Conservation (phyloP, 352 stramenopile species). For the Globisporangium lucens region DNA sequence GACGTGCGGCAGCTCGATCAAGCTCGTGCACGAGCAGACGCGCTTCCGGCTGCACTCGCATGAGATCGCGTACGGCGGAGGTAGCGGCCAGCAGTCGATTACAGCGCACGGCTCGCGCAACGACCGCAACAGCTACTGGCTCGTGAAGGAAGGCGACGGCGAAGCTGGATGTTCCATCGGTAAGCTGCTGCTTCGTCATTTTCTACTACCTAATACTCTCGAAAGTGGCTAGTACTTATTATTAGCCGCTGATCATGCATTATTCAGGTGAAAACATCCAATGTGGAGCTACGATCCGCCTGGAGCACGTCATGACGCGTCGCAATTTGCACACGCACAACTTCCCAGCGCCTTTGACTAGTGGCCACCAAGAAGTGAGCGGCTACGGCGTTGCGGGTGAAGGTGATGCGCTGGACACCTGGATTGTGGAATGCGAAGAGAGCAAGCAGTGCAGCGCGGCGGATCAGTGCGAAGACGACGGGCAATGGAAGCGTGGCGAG, state of each 20-base stretch:
- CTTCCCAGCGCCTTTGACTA: conserved; percentile 64
- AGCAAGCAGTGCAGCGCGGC: conserved; percentile 65
- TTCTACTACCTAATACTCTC: not conserved
- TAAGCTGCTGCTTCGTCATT: conserved; percentile 6
- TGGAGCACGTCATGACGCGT: conserved; percentile 73
- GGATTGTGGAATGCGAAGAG: conserved; percentile 76
- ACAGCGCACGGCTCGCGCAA: conserved; percentile 66
- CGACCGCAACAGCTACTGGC: conserved; percentile 85
- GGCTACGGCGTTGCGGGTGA: conserved; percentile 79
- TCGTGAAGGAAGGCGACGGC: conserved; percentile 76
- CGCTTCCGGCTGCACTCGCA: conserved; percentile 84
- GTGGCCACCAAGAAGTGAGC: conserved; percentile 66
- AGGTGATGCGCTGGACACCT: conserved; percentile 65
- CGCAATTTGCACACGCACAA: conserved; percentile 80
- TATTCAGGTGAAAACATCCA: conserved; percentile 47
- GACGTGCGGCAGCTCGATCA: conserved; percentile 82
- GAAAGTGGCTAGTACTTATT: not conserved
- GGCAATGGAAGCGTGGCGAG: conserved; percentile 70
- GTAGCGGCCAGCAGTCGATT: conserved; percentile 79
- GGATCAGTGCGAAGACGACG: conserved; percentile 68
- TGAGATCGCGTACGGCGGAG: conserved; percentile 74
- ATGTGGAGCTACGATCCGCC: conserved; percentile 60
- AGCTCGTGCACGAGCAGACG: conserved; percentile 70
- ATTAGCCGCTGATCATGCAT: not conserved
- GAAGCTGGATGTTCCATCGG: conserved; percentile 38